Percentiles rank a stretch among this genome's conserved stretches.
Evolutionary conservation across 2,329 filamentous ascomycete genomes (phyloP).

Genomic region (Trichoderma sp.): DNA sequence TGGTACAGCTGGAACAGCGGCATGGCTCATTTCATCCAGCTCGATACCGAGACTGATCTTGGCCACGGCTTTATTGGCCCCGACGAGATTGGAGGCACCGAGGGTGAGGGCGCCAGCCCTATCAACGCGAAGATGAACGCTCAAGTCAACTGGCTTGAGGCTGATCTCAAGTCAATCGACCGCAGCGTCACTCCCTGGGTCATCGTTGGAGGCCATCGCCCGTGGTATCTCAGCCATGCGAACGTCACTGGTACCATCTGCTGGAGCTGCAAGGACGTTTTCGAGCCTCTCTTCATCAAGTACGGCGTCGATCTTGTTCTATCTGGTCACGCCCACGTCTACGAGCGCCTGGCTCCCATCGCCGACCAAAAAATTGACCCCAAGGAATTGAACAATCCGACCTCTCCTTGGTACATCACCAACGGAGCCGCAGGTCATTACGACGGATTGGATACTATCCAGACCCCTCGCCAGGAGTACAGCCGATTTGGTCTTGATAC

Average conservation of each 20-base stretch:
- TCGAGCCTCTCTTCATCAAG: constrained; percentile 4
- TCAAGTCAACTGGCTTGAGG: constrained; percentile 9
- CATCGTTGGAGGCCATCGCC: constrained; percentile 10
- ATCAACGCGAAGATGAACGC: constrained; percentile 4
- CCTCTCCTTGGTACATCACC: constrained; percentile 14
- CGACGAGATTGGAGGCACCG: constrained; percentile 2
- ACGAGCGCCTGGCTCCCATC: constrained; percentile 6
- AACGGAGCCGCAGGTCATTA: constrained; percentile 16
- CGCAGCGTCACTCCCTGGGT: constrained; percentile 6
- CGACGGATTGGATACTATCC: not conserved
- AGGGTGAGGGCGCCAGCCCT: constrained; percentile 5
- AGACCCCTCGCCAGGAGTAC: constrained; percentile 1
- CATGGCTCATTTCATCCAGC: constrained; percentile 14
- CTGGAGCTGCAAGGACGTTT: constrained; percentile 15
- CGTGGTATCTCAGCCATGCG: constrained; percentile 2
- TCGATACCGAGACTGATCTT: constrained; percentile 13
- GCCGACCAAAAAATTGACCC: constrained; percentile 9
- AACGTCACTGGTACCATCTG: constrained; percentile 12
- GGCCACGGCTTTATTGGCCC: constrained; percentile 13
- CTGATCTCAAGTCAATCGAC: not conserved
- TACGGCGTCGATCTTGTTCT: constrained; percentile 7
- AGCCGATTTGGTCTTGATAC: constrained; percentile 8
- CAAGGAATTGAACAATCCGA: not conserved
- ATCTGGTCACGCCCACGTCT: constrained; percentile 1
- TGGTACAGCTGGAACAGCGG: constrained; percentile 17